These are phyloP conservation scores for Trichoderma asperellum DNA, from an alignment of 2,329 filamentous ascomycete species.

Conservation along the genomic window DNA sequence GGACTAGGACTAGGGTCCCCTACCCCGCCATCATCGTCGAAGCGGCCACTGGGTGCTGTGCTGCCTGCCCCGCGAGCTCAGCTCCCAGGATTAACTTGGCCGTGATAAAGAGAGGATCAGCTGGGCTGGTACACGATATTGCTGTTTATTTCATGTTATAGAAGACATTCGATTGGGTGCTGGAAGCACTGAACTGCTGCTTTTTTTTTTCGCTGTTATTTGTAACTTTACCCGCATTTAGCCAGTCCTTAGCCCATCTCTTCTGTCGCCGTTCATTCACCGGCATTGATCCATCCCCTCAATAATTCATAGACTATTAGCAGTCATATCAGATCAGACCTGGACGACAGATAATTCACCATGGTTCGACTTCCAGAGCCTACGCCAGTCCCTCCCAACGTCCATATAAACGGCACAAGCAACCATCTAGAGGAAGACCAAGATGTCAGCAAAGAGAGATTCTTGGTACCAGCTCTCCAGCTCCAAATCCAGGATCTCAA, in stretches of 20 bases:
- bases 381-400: not conserved
- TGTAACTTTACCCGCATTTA: not conserved
- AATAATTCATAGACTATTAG: not conserved
- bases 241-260: not conserved
- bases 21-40: slow-evolving; percentile 23
- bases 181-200: not conserved
- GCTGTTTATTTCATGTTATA: not conserved
- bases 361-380: slow-evolving; percentile 12
- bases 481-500: slow-evolving; percentile 62
- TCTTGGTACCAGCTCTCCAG: slow-evolving; percentile 59
- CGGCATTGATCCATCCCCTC: not conserved
- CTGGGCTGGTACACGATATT: not conserved
- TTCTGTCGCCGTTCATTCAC: not conserved
- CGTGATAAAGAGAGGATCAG: not conserved
- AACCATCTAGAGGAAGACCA: not conserved
- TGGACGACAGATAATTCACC: not conserved
- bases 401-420: not conserved
- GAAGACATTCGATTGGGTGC: not conserved
- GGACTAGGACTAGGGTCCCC: slow-evolving; percentile 39
- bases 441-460: slow-evolving; percentile 32
- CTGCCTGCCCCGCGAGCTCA: slow-evolving; percentile 20
- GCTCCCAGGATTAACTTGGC: not conserved
- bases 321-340: not conserved
- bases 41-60: slow-evolving; percentile 10
- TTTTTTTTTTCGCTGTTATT: not conserved